Base-by-base conservation (phyloP, 495 filamentous ascomycete species). In the Penicillium odoratum region DNA sequence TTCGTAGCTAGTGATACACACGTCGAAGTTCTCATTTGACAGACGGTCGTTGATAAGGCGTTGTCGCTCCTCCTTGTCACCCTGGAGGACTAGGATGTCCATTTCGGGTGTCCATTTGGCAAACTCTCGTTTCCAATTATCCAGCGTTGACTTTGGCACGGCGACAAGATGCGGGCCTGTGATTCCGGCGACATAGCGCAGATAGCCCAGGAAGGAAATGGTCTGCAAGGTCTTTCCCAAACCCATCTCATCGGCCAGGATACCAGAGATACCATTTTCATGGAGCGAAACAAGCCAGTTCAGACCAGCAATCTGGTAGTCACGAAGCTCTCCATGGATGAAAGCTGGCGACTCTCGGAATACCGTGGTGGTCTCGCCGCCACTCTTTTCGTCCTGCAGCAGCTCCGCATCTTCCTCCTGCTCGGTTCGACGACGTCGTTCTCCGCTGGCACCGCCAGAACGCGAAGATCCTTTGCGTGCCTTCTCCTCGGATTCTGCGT, bases 231-330 rank as follows among this genome's bases (percentile, higher is more conserved):
- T 97, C 77, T 97, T 97, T 48, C 93, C 93, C 29, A 97, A 74
- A 66, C 93, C 93, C 93, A 97, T 97, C 74, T 98, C 94, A 70
- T 98, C 94, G 53, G 94, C 94, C 55, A 98, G 75, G 57, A 98
- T 98, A 52, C 94, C 94, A 26, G 93, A 97, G 63, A 98, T 98
- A 74, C 94, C 94, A 67, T 98, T 98, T 74, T 98, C 94, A 67
- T 98, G 94, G 10, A 98, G 81, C 3, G 93, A 97, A 57, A 98
- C 91, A n/a, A 98, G 84, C 94, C 94, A 98, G 66, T 98, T 98
- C 59, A 98, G 69, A 53, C 94, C 94, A 13, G 89, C 88, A 61
- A 98, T 79, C 70, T 98, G 94, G 69, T 98, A 98, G 64, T 98
- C 94, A 65, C 94, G 88, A 88, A 98, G 96, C 52, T 83, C 76